Conservation (phyloP, 495 filamentous ascomycete species). For the Margaritispora aquatica region DNA sequence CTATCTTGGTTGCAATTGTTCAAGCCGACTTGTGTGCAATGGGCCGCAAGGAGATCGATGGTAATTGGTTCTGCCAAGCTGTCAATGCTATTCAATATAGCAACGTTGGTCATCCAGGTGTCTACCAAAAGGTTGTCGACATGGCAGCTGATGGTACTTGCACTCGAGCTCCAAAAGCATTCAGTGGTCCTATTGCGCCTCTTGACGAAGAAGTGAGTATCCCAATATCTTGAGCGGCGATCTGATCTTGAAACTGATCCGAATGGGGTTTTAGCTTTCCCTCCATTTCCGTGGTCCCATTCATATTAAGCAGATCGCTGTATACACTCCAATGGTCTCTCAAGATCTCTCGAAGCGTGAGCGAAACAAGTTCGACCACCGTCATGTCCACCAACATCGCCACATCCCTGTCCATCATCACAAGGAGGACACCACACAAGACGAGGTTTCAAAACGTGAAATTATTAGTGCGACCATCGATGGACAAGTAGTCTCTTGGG, state of each 20-base stretch:
- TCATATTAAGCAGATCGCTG: slow-evolving; percentile 53
- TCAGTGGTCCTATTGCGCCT: slow-evolving; percentile 53
- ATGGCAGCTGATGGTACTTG: slow-evolving; percentile 56
- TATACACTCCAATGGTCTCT: slow-evolving; percentile 15
- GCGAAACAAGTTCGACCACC: slow-evolving; percentile 27
- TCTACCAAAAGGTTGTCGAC: slow-evolving; percentile 49
- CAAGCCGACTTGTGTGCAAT: slow-evolving; percentile 17
- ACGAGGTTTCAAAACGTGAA: background rate
- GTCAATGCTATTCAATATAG: slow-evolving; percentile 55
- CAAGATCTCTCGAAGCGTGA: slow-evolving; percentile 19
- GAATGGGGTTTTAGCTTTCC: slow-evolving; percentile 45
- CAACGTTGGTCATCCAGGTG: slow-evolving; percentile 48
- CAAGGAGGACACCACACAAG: background rate
- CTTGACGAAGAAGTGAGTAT: slow-evolving; percentile 57
- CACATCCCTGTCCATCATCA: background rate
- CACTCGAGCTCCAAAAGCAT: slow-evolving; percentile 36
- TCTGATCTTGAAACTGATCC: background rate
- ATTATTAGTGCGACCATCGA: slow-evolving; percentile 49
- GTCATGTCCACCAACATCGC: background rate
- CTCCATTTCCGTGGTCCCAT: slow-evolving; percentile 66
- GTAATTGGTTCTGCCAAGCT: slow-evolving; percentile 51
- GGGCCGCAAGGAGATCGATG: slow-evolving; percentile 24
- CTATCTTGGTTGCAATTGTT: background rate
- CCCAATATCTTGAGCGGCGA: background rate
- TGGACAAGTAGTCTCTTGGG: slow-evolving; percentile 55